These are phyloP conservation scores for Cephaloascus fragrans DNA, from an alignment of 805 yeast genomes.

Conservation along the genomic window DNA sequence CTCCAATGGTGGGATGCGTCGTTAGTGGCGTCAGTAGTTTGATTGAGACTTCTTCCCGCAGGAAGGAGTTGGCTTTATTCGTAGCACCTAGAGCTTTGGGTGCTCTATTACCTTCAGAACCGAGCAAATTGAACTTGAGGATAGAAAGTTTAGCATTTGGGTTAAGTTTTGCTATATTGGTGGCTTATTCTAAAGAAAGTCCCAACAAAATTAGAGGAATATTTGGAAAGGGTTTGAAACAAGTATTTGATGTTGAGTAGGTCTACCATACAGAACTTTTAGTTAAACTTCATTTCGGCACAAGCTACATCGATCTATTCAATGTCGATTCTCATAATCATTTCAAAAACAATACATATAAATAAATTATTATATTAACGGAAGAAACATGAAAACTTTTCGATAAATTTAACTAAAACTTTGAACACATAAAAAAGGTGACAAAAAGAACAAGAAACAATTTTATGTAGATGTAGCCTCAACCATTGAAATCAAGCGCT, in stretches of 20 bases:
- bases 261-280: not conserved
- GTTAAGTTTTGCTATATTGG: constrained; percentile 22
- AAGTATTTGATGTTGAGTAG: constrained; percentile 5
- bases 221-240: constrained; percentile 21
- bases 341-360: too few species aligned
- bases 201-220: constrained; percentile 23
- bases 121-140: constrained; percentile 6
- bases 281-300: too few species aligned
- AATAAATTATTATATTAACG: too few species aligned
- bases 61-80: constrained; percentile 38
- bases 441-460: not conserved
- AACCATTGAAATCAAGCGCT: constrained; percentile 72
- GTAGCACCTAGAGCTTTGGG: constrained; percentile 32
- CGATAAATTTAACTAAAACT: not conserved
- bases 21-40: constrained; percentile 31
- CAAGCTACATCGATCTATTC: too few species aligned
- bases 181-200: constrained; percentile 19
- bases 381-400: not conserved
- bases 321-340: too few species aligned
- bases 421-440: too few species aligned
- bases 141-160: constrained; percentile 22
- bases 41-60: constrained; percentile 26
- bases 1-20: constrained; percentile 28
- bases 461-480: constrained; percentile 18
- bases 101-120: constrained; percentile 17